Conservation (phyloP, 2,329 filamentous ascomycete species). For the Trichocomaceae sp. region DNA sequence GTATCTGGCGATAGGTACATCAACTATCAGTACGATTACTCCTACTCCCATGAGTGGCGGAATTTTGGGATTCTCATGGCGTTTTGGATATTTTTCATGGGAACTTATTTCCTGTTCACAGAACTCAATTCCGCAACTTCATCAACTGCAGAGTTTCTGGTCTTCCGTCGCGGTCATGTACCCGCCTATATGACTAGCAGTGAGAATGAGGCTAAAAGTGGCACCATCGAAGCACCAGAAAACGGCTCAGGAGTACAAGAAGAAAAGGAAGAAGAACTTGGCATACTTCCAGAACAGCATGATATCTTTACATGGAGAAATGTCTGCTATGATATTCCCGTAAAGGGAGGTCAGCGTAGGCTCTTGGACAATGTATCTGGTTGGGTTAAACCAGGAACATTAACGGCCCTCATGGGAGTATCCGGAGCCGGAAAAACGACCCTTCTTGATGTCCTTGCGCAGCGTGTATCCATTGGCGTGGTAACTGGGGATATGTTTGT, state of each 20-base stretch:
- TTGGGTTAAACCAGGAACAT: conserved; percentile 85
- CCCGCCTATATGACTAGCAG: conserved; percentile 16
- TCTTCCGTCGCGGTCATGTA: conserved; percentile 57
- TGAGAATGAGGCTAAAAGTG: conserved; percentile 7
- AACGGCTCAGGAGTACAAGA: conserved; percentile 9
- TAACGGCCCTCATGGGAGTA: conserved; percentile 85
- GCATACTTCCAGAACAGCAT: conserved; percentile 52
- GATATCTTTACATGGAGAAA: conserved; percentile 80
- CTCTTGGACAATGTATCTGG: conserved; percentile 81
- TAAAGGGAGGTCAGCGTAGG: conserved; percentile 65
- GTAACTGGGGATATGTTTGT: conserved; percentile 80
- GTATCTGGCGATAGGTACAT: conserved; percentile 58
- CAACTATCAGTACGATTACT: conserved; percentile 50
- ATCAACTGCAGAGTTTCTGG: conserved; percentile 66
- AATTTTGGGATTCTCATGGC: conserved; percentile 63
- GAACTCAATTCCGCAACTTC: conserved; percentile 52
- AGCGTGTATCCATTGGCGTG: conserved; percentile 76
- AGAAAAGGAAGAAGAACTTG: conserved; percentile 8
- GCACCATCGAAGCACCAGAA: conserved; percentile 16
- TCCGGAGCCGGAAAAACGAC: conserved; percentile 88
- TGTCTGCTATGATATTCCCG: conserved; percentile 71
- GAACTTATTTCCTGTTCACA: conserved; percentile 50
- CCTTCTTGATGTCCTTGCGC: conserved; percentile 75
- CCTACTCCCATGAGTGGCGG: conserved; percentile 54
- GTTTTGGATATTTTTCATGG: conserved; percentile 54